These are phyloP conservation scores for Suillus bovinus DNA, from an alignment of 768 basidiomycete genomes.

Conservation along the genomic window DNA sequence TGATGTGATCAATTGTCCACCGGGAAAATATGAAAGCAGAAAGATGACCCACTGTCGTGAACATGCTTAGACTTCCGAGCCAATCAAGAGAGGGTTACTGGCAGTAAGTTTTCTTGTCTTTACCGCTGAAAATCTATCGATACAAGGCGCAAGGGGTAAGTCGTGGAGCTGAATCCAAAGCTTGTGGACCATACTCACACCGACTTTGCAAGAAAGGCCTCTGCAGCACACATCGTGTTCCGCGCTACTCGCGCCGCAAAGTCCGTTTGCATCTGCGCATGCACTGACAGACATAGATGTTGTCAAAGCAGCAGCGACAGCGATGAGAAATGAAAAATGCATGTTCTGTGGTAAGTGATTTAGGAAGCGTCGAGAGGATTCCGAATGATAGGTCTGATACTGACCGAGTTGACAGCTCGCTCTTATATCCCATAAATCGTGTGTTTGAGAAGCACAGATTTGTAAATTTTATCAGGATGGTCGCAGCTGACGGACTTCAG, in stretches of 20 bases:
- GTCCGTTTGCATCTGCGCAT: rapidly evolving
- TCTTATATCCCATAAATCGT: background rate
- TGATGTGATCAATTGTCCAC: background rate
- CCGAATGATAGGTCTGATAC: background rate
- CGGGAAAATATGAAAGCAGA: background rate
- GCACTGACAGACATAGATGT: background rate
- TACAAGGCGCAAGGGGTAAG: background rate
- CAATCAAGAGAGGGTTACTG: background rate
- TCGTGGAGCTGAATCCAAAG: background rate
- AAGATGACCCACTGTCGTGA: background rate
- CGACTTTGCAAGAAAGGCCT: background rate
- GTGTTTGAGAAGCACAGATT: background rate
- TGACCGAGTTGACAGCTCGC: background rate
- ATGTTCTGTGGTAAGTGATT: background rate
- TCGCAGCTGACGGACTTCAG: background rate
- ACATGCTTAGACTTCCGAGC: background rate
- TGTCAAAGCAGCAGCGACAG: background rate
- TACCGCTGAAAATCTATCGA: background rate
- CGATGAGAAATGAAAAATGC: background rate
- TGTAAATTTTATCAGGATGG: background rate
- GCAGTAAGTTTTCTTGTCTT: rapidly evolving
- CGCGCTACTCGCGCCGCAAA: background rate
- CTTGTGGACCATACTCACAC: background rate
- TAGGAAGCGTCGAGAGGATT: background rate
- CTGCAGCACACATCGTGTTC: background rate